Percentiles rank a stretch among this genome's conserved stretches.
Evolutionary conservation across 75 land plant genomes (phyloP).

Genomic region (Larix kaempferi): DNA sequence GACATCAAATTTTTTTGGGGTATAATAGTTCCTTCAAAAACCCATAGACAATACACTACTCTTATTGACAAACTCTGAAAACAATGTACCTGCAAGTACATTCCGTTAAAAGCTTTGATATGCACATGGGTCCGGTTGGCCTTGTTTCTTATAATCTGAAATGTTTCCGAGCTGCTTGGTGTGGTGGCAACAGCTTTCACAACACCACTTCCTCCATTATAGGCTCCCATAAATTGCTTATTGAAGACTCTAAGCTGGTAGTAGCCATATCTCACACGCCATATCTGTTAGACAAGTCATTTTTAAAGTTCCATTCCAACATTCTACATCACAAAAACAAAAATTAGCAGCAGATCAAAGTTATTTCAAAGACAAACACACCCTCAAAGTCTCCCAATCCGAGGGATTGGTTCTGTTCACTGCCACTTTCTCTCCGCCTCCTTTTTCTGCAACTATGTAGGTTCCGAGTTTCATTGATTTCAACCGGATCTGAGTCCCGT

Average conservation of each 20-base stretch:
- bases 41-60: no score
- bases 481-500: conserved; percentile 74
- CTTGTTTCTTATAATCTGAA: conserved; percentile 32
- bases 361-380: conserved; percentile 1
- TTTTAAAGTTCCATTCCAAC: no score
- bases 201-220: conserved; percentile 19
- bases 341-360: no score
- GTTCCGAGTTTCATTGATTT: conserved; percentile 52
- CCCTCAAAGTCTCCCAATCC: conserved; percentile 85
- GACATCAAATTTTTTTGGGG: no score
- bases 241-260: conserved; percentile 58
- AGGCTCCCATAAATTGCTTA: conserved; percentile 45
- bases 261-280: conserved; percentile 45
- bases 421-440: conserved; percentile 64
- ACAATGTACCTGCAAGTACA: conserved; percentile 55
- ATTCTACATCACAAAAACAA: no score
- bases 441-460: conserved; percentile 66
- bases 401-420: conserved; percentile 51
- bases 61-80: background rate
- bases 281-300: conserved; percentile 28
- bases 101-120: conserved; percentile 65
- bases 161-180: conserved; percentile 40
- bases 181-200: conserved; percentile 26
- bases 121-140: conserved; percentile 36
- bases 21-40: no score